A percentile compares a stretch with the other conserved stretches of the same genome.
These are phyloP conservation scores for Phaeotremella skinneri DNA, from an alignment of 768 basidiomycete genomes.

Conservation along the genomic window DNA sequence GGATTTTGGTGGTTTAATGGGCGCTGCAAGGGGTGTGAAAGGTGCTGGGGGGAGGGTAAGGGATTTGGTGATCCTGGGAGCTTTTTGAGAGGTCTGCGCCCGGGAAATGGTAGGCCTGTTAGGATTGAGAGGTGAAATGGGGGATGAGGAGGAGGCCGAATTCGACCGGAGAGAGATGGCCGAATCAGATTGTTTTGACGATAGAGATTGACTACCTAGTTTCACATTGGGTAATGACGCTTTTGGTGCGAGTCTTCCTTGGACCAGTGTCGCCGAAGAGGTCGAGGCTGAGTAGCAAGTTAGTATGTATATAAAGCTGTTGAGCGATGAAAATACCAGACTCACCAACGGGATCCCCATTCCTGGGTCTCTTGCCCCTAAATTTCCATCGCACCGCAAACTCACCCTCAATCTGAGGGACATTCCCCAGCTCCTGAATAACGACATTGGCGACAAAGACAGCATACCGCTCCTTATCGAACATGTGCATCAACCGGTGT, in stretches of 20 bases:
- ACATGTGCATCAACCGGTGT: slow-evolving; percentile 23
- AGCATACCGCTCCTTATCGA: slow-evolving; percentile 32
- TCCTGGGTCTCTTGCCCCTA: slow-evolving; percentile 32
- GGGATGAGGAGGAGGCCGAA: slow-evolving; percentile 7
- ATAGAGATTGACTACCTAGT: slow-evolving; percentile 13
- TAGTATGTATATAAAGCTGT: not conserved
- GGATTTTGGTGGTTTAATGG: not conserved
- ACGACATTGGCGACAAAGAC: slow-evolving; percentile 26
- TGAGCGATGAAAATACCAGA: not conserved
- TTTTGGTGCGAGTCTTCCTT: slow-evolving; percentile 8
- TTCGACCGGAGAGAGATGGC: slow-evolving; percentile 10
- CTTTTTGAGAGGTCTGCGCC: not conserved
- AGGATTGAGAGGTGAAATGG: slow-evolving; percentile 1
- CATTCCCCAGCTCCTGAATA: slow-evolving; percentile 38
- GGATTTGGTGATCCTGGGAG: not conserved
- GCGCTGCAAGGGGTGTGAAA: slow-evolving; percentile 7
- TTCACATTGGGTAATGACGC: slow-evolving; percentile 36
- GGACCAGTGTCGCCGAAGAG: not conserved
- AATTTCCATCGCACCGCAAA: slow-evolving; percentile 41
- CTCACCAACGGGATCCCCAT: slow-evolving; percentile 20
- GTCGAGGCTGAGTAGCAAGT: not conserved
- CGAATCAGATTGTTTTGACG: slow-evolving; percentile 13
- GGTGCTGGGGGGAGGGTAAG: slow-evolving; percentile 1
- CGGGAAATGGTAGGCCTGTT: not conserved
- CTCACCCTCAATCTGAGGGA: slow-evolving; percentile 38